Evolutionary conservation across 257 asterid species (phyloP), one percentile per base, ranked within the genome.

Genomic region (Solanum lignicaule): DNA sequence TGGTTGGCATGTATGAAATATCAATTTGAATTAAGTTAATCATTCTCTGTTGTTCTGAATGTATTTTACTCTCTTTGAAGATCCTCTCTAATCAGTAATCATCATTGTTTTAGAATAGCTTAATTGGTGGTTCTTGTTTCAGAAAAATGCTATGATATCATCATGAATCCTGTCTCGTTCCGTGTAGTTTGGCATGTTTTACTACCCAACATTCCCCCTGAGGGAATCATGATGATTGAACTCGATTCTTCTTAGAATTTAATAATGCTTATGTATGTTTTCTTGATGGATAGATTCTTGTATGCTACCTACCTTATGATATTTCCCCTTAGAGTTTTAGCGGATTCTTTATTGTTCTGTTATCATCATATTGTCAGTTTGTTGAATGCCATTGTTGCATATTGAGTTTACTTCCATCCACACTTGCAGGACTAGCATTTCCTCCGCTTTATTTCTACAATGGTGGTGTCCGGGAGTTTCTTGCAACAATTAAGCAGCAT

Each of bases 381-480:
- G n/a, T 79, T 41, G 39, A 27, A 29, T 43, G 66, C 9, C 7
- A 10, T 35, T 16, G 52, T 79, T 79, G 85, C 66, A 79, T 79
- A 52, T 46, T 29, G 85, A 16, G 25, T 48, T 46, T 46, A 46
- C 27, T 46, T 81, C 7, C 41, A 46, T 81, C 9, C 41, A 81
- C 68, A 46, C 68, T 91, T 88, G 85, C 92, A 97, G 99, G 99
- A 87, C 94, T 97, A 81, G 99, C 99, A 88, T 93, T 92, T 90
- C 98, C 99, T 75, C 98, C 99, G 20, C 98, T 97, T 87, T 95
- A 97, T 92, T 97, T 97, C 91, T 97, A 95, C 87, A 97, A 95
- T 91, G 99, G 99, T 89, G 99, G 99, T 81, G 99, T 97, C 15
- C 89, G 94, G 86, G 99, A 97, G 90, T 97, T 97, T 91, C 95